Base-by-base conservation (phyloP, 345 rosid genomes). In the Corymbia maculata region DNA sequence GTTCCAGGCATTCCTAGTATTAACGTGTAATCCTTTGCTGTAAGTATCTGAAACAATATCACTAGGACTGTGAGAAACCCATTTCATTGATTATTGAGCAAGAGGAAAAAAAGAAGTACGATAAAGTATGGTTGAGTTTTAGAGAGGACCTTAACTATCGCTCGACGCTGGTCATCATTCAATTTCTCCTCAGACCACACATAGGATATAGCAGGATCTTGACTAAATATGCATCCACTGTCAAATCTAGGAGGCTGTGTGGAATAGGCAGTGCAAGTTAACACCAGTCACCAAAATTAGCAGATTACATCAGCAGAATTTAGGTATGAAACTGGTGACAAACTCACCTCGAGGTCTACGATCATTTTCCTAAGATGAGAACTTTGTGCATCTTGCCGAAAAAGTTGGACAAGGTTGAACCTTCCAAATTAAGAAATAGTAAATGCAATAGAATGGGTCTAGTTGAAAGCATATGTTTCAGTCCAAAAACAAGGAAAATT, bases 1-100 rank as follows among this genome's bases (percentile, higher is more conserved):
- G 99, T 97, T 90, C 99, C 99, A 86, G 99, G 99, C 99, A 98
- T 98, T 90, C 99, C 99, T 51, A 98, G 92, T 92, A 98, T 97
- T 91, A 97, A 90, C 52, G 99, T 95, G 91, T 98, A 98, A 93
- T 98, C 98, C 94, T 93, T 98, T 84, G 97, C 98, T 50, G 99
- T 92, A 90, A 98, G 97, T 88, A 97, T 95, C 99, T 98, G 97
- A 89, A 93, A 92, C 22, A 90, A 16, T 8, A 88, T 89, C 88
- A 85, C 84, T 59, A 86, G 86, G 90, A 75, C 87, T 89, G 82
- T 80, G 88, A 24, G 87, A 85, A 17, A 21, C 49, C 80, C 36
- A 85, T 17, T 66, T 42, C 15, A 87, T 42, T 42, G 51, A 87
- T 36, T 80, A 80, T 24, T 80, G 53, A 87, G 49, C 36, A 22